phyloP scores from a whole-genome alignment of 306 rosid genomes.

The Malus asiatica region DNA sequence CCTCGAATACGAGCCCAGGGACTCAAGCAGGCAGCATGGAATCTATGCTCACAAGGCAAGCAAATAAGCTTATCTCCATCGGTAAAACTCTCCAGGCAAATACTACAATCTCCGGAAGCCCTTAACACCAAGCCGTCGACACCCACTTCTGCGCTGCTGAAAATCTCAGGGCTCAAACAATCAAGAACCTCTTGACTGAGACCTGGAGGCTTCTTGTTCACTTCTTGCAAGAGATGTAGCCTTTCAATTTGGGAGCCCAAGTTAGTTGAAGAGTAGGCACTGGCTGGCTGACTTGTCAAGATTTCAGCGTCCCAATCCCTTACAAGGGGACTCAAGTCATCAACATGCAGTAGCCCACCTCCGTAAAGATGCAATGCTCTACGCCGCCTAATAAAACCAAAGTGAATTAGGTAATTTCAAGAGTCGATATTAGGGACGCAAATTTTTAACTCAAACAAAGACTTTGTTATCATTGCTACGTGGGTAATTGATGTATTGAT shows the following conservation, averaged over 20 bases:
- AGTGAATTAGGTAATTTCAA: constrained; percentile 3
- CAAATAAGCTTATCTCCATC: constrained; percentile 55
- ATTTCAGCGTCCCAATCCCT: constrained; percentile 30
- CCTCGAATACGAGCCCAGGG: constrained; percentile 77
- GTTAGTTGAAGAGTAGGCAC: constrained; percentile 21
- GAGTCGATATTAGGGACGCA: neutral
- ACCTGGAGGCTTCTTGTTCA: constrained; percentile 58
- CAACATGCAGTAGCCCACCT: neutral
- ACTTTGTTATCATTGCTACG: neutral
- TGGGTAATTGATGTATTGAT: neutral
- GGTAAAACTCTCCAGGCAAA: constrained; percentile 68
- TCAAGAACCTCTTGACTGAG: constrained; percentile 60
- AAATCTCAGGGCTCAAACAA: constrained; percentile 45
- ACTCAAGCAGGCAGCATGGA: constrained; percentile 66
- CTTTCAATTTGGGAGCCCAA: constrained; percentile 46
- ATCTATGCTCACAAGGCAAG: constrained; percentile 70
- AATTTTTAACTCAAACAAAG: neutral
- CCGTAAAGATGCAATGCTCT: neutral
- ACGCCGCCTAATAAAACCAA: constrained; percentile 23
- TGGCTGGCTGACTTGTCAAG: constrained; percentile 13
- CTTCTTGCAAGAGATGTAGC: constrained; percentile 33
- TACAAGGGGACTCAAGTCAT: constrained; percentile 5
- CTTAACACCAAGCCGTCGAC: constrained; percentile 16
- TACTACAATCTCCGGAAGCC: constrained; percentile 56
- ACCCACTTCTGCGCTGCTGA: constrained; percentile 21